Conservation (phyloP, 2,329 filamentous ascomycete species). For the Venturia oleaginea region DNA sequence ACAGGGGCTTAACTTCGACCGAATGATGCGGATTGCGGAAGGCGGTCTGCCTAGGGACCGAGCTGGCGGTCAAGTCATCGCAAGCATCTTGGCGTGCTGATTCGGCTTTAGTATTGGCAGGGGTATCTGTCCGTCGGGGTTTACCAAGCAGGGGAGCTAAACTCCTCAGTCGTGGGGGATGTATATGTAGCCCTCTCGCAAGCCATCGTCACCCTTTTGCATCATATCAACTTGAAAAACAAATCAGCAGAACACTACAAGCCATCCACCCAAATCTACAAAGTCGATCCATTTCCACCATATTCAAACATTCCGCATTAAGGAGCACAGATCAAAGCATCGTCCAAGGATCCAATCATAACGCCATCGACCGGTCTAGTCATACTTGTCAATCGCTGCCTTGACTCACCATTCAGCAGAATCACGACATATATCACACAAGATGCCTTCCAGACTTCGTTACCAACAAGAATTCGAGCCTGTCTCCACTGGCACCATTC, state of each 20-base stretch:
- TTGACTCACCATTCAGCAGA: conserved; percentile 12
- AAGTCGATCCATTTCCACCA: not conserved
- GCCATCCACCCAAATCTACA: not conserved
- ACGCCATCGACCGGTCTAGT: conserved; percentile 9
- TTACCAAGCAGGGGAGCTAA: conserved; percentile 1
- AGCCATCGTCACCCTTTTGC: not conserved
- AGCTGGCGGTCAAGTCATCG: not conserved
- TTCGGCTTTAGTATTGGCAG: not conserved
- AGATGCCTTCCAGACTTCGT: conserved; percentile 42
- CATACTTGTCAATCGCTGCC: conserved; percentile 8
- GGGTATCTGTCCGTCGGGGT: not conserved
- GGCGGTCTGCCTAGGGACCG: not conserved
- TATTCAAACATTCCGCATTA: not conserved
- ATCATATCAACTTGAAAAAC: not conserved
- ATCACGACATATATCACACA: conserved; percentile 16
- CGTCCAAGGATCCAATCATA: not conserved
- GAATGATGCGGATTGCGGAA: not conserved
- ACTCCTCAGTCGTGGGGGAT: not conserved
- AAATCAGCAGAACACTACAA: not conserved
- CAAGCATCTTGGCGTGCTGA: not conserved
- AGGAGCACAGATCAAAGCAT: conserved; percentile 3
- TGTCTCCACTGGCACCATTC: conserved; percentile 36
- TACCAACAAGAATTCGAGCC: conserved; percentile 39
- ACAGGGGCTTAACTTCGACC: not conserved
- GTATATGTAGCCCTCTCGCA: not conserved